A percentile compares a stretch with the other conserved stretches of the same genome.
Conservation (phyloP, 1,284 basidiomycete species). For the Fomitopsis pinicola region DNA sequence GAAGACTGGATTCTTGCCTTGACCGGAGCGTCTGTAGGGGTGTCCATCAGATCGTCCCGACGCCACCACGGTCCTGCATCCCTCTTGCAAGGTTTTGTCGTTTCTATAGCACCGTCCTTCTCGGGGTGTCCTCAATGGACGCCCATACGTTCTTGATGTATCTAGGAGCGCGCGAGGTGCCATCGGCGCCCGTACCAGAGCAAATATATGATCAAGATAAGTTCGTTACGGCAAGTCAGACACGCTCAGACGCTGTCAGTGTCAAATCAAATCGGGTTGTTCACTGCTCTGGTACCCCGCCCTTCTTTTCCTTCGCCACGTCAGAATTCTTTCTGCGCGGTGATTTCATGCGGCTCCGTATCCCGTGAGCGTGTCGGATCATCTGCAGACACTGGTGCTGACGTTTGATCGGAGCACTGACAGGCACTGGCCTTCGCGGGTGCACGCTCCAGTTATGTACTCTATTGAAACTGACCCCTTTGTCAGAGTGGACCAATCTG, state of each 20-base stretch:
- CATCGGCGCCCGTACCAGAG: neutral
- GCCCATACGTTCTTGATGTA: neutral
- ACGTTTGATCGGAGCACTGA: neutral
- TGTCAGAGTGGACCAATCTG: neutral
- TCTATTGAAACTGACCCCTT: neutral
- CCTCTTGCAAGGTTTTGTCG: neutral
- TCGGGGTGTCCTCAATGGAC: neutral
- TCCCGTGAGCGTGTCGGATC: neutral
- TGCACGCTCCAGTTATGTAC: neutral
- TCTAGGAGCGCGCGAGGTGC: neutral
- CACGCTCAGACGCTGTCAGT: neutral
- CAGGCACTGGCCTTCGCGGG: neutral
- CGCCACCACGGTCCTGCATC: neutral
- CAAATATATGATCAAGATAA: neutral
- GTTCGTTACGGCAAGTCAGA: neutral
- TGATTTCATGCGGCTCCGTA: neutral
- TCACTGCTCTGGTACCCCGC: neutral
- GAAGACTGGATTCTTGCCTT: constrained; percentile 7
- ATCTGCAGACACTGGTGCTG: neutral
- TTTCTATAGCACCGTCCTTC: neutral
- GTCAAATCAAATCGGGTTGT: neutral
- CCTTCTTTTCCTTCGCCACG: neutral
- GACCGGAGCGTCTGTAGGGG: neutral
- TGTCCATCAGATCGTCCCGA: neutral
- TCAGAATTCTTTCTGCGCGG: neutral